Conservation (phyloP, 192 early-diverging fungal genomes). For the Physocladia obscura region DNA sequence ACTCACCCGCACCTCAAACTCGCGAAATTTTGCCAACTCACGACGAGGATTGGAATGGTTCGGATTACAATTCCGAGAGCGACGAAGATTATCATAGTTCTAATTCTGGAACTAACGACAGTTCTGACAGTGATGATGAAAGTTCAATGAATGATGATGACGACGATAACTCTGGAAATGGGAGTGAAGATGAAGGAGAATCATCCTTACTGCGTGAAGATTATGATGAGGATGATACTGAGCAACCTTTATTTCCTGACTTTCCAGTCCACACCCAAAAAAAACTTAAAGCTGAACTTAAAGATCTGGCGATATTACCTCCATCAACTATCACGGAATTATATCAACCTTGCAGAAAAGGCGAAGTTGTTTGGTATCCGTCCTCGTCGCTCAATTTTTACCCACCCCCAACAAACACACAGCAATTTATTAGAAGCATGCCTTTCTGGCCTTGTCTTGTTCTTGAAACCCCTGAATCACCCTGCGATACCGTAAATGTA, state of each 20-base stretch:
- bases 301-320: background rate
- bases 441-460: slow-evolving; percentile 21
- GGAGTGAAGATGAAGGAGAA: background rate
- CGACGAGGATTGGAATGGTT: slow-evolving; percentile 11
- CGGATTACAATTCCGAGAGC: slow-evolving; percentile 7
- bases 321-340: background rate
- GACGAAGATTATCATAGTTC: slow-evolving; percentile 5
- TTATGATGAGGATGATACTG: slow-evolving; percentile 14
- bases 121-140: slow-evolving; percentile 59
- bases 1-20: too few species aligned
- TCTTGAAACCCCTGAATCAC: background rate
- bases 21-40: too few species aligned
- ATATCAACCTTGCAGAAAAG: slow-evolving; percentile 2
- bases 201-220: background rate
- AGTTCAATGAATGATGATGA: slow-evolving; percentile 48
- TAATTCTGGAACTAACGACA: slow-evolving; percentile 49
- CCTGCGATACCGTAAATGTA: background rate
- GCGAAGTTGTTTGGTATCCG: slow-evolving; percentile 26
- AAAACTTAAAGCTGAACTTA: background rate
- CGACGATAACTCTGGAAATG: slow-evolving; percentile 27
- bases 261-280: background rate
- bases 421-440: background rate
- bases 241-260: slow-evolving; percentile 19
- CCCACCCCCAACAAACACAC: background rate
- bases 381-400: slow-evolving; percentile 15